Evolutionary conservation across 2,329 filamentous ascomycete species (phyloP), one percentile per base, ranked within the genome.

Genomic region (Clarireedia monteithiana): DNA sequence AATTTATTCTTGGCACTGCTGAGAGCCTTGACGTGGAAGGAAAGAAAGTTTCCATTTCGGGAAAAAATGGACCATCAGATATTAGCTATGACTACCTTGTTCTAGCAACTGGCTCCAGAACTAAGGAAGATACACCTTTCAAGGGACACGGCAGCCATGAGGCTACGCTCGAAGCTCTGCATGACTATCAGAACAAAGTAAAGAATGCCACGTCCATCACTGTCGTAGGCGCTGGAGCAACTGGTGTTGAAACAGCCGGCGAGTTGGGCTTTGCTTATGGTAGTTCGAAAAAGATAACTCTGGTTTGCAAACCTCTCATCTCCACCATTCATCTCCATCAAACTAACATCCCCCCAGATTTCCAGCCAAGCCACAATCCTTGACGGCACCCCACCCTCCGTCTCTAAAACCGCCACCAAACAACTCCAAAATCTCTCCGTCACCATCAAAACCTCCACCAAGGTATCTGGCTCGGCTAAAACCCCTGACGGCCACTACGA

Each of bases 371-470:
- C 75, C 7, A 53, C 53, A 26, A 26, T 68, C 20, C 63, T 68
- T 45, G 55, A 59, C 34, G 60, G 58, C 10, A 61, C 60, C 12
- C 63, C 62, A 7, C 44, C 59, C 10, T 62, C 53, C 24, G 58
- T 68, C 24, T 59, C 58, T 2, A 64, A 63, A 48, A 59, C 58
- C 14, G 61, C 64, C 66, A 72, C 60, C 62, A 67, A 61, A 75
- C 80, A 70, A 73, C 83, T 55, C 65, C 67, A 58, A 74, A 75
- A 63, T 71, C 81, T 56, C 71, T 60, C 77, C 44, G 81, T 85
- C n/a, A 68, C 73, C 34, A 69, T 84, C 50, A 70, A 69, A 52
- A 70, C 71, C 45, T 68, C 69, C 42, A 72, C 76, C 1, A 72
- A 73, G 47, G 77, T 81, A 20, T 63, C 66, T 2, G 64, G 63